Conservation (phyloP, 2,329 filamentous ascomycete species). For the Fusarium tupiense region DNA sequence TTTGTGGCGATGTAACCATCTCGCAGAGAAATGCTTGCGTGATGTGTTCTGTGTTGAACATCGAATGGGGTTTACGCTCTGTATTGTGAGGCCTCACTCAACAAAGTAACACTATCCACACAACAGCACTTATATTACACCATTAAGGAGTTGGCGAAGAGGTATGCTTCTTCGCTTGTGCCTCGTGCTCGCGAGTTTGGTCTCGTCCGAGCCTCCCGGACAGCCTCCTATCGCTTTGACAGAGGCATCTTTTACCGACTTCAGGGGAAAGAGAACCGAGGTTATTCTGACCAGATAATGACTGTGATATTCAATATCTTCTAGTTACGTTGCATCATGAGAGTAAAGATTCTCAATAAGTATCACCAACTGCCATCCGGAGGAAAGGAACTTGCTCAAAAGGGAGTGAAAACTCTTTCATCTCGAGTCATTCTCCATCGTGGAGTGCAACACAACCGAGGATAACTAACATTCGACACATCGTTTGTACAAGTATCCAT, state of each 20-base stretch:
- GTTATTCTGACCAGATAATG: not conserved
- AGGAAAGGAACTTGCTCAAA: slow-evolving; percentile 38
- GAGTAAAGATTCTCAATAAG: slow-evolving; percentile 3
- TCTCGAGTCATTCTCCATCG: not conserved
- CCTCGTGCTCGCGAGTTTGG: not conserved
- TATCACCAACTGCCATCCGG: slow-evolving; percentile 15
- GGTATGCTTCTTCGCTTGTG: not conserved
- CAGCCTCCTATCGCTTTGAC: not conserved
- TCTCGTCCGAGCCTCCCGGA: not conserved
- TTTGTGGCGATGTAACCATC: not conserved
- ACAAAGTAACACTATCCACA: not conserved
- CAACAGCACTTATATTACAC: no score
- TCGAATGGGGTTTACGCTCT: not conserved
- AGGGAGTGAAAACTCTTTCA: slow-evolving; percentile 7
- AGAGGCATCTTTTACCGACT: not conserved
- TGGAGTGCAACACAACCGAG: slow-evolving; percentile 27
- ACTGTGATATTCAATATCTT: not conserved
- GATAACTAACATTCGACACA: slow-evolving; percentile 29
- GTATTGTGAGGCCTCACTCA: not conserved
- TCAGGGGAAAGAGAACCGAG: slow-evolving; percentile 20
- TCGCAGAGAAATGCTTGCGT: not conserved
- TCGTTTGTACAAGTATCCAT: not conserved
- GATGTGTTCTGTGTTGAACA: not conserved
- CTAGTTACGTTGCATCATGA: slow-evolving; percentile 17
- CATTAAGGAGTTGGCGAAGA: not conserved